Conservation (phyloP, 1,284 basidiomycete genomes). For the Schizopora paradoxa region DNA sequence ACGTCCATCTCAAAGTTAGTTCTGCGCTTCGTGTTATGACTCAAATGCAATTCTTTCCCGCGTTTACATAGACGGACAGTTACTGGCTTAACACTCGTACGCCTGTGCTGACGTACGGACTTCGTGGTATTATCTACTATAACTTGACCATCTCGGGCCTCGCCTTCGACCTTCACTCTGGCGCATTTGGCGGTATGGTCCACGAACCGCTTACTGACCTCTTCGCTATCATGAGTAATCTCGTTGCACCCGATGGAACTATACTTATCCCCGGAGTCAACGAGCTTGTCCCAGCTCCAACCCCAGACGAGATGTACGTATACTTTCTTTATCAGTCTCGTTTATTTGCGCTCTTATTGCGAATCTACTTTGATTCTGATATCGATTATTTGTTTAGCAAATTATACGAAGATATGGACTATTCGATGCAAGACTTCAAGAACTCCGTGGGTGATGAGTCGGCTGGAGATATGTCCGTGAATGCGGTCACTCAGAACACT, state of each 20-base stretch:
- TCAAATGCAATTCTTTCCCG: background rate
- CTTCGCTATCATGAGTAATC: constrained; percentile 75
- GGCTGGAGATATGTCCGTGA: too few relatives aligned
- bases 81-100: constrained; percentile 82
- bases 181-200: constrained; percentile 81
- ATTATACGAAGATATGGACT: constrained; percentile 74
- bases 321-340: constrained; percentile 14
- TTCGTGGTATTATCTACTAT: constrained; percentile 90
- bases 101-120: constrained; percentile 70
- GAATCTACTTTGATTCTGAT: background rate
- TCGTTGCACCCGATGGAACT: constrained; percentile 78
- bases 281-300: constrained; percentile 78
- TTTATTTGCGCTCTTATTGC: constrained; percentile 4
- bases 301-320: constrained; percentile 67
- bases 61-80: constrained; percentile 70
- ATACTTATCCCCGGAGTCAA: constrained; percentile 92
- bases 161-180: constrained; percentile 88
- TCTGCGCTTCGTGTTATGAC: background rate
- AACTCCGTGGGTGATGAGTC: constrained; percentile 70
- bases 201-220: constrained; percentile 90
- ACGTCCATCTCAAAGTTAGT: constrained; percentile 27
- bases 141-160: constrained; percentile 83
- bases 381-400: constrained; percentile 33
- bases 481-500: constrained; percentile 79
- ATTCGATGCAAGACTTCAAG: constrained; percentile 73